phyloP scores from a whole-genome alignment of 352 stramenopile genomes.

The Globisporangium barbulae region DNA sequence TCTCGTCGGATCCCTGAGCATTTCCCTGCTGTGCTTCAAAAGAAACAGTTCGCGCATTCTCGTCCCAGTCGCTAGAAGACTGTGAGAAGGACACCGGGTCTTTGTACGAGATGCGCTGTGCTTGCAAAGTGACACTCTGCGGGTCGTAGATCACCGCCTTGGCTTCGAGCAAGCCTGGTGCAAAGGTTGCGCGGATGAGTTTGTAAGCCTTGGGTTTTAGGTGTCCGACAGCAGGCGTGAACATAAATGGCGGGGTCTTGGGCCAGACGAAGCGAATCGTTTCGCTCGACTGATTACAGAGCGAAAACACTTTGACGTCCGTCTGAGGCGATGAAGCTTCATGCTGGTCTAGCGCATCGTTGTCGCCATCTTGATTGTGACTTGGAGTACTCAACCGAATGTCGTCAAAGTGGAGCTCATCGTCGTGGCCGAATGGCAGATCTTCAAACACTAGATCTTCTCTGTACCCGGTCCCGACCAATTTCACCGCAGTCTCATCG shows the following conservation, averaged over 20 bases:
- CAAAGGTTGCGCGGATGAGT: slow-evolving; percentile 74
- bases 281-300: slow-evolving; percentile 64
- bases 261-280: slow-evolving; percentile 76
- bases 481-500: slow-evolving; percentile 75
- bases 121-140: slow-evolving; percentile 36
- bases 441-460: slow-evolving; percentile 89
- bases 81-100: slow-evolving; percentile 9
- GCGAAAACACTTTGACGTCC: slow-evolving; percentile 68
- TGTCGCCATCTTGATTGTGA: background rate
- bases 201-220: slow-evolving; percentile 55
- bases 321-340: background rate
- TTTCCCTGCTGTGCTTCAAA: slow-evolving; percentile 31
- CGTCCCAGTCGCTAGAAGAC: slow-evolving; percentile 67
- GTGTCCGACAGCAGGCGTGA: slow-evolving; percentile 73
- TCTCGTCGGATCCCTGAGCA: slow-evolving; percentile 19
- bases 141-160: slow-evolving; percentile 36
- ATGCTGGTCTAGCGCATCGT: slow-evolving; percentile 6
- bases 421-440: slow-evolving; percentile 63
- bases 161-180: slow-evolving; percentile 20
- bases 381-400: slow-evolving; percentile 41
- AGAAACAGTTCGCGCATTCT: slow-evolving; percentile 58
- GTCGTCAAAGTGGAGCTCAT: slow-evolving; percentile 87
- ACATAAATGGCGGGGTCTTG: slow-evolving; percentile 52
- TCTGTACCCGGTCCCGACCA: slow-evolving; percentile 71
- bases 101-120: slow-evolving; percentile 59